These are phyloP conservation scores for Anethum foeniculum DNA, from an alignment of 140 eudicot genomes.

Conservation along the genomic window DNA sequence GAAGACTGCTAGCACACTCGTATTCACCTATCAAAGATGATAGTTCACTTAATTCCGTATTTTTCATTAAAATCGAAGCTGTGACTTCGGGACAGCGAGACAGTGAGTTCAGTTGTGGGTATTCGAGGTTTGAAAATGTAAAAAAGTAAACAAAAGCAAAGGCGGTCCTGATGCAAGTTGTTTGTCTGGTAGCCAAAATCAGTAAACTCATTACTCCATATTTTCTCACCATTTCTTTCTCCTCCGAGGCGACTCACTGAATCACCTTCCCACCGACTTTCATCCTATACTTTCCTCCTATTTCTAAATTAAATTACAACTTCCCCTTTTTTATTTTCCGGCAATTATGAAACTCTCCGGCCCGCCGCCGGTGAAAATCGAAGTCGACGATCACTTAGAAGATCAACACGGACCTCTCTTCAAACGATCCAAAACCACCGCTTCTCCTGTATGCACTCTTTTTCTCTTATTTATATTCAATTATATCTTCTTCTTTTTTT, in stretches of 20 bases:
- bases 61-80: too few relatives aligned
- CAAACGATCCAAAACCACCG: slow-evolving; percentile 6
- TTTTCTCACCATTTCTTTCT: neutral
- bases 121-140: too few relatives aligned
- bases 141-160: too few relatives aligned
- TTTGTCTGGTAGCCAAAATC: neutral
- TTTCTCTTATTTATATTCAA: neutral
- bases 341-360: slow-evolving; percentile 44
- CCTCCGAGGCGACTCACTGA: neutral
- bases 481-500: too few relatives aligned
- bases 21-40: too few relatives aligned
- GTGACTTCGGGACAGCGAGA: too few relatives aligned
- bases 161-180: neutral
- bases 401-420: neutral
- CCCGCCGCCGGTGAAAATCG: slow-evolving; percentile 44
- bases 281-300: neutral
- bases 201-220: neutral
- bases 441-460: neutral
- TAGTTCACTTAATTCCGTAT: too few relatives aligned
- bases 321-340: slow-evolving; percentile 17
- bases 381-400: slow-evolving; percentile 27
- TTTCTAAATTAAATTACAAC: neutral
- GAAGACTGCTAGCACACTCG: too few relatives aligned
- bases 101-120: too few relatives aligned
- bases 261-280: neutral